Percentiles rank a stretch among this genome's conserved stretches.
These are phyloP conservation scores for Pleurotus salmoneostramineus DNA, from an alignment of 768 basidiomycete genomes.

Conservation along the genomic window DNA sequence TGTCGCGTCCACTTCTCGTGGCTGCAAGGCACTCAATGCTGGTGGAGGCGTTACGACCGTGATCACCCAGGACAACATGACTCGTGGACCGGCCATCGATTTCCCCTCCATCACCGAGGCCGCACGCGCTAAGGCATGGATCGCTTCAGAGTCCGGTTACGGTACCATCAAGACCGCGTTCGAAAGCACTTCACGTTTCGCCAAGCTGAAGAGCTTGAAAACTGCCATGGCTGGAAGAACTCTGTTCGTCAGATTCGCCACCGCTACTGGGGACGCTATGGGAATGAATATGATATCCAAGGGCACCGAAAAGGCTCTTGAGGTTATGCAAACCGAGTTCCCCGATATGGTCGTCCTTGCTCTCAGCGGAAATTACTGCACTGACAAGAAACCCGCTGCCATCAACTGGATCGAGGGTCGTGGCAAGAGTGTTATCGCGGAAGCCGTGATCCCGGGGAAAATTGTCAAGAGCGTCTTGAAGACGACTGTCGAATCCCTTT, in stretches of 20 bases:
- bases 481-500: constrained; percentile 87
- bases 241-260: constrained; percentile 89
- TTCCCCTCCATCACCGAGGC: constrained; percentile 82
- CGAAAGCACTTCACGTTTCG: constrained; percentile 93
- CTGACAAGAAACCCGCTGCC: constrained; percentile 98
- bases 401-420: constrained; percentile 99
- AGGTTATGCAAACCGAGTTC: constrained; percentile 70
- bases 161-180: constrained; percentile 76
- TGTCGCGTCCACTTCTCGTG: constrained; percentile 94
- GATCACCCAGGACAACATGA: constrained; percentile 91
- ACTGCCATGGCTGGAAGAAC: constrained; percentile 90
- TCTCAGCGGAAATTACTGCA: constrained; percentile 96
- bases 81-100: constrained; percentile 94
- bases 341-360: constrained; percentile 91
- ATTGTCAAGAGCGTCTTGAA: constrained; percentile 89
- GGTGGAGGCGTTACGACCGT: constrained; percentile 96
- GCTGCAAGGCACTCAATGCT: constrained; percentile 96
- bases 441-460: constrained; percentile 87
- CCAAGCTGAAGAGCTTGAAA: constrained; percentile 80
- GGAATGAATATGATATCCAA: constrained; percentile 99
- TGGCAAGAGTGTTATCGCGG: constrained; percentile 98
- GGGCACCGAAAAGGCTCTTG: constrained; percentile 93
- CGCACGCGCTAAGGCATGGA: constrained; percentile 83
- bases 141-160: constrained; percentile 79
- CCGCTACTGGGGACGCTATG: constrained; percentile 97